phyloP scores from a whole-genome alignment of 768 basidiomycete genomes.

The Leccinellum rugosiceps region DNA sequence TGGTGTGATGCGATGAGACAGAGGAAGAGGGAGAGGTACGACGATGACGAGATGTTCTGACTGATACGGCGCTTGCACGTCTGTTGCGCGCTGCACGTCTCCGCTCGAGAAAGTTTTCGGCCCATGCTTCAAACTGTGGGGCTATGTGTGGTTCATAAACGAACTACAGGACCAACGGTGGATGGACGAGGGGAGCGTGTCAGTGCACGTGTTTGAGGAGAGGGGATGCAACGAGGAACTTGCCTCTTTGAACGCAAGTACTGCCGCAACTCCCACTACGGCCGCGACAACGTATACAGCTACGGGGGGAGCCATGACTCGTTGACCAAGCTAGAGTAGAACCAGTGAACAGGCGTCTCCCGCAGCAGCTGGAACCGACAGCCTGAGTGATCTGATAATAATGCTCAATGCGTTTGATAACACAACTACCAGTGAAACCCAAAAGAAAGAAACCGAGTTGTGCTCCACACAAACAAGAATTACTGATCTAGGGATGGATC shows the following conservation, averaged over 20 bases:
- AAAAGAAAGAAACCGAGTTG: neutral
- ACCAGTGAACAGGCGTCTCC: conserved; percentile 3
- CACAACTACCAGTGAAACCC: neutral
- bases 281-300: conserved; percentile 51
- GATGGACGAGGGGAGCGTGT: conserved; percentile 11
- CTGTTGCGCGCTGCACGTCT: conserved; percentile 28
- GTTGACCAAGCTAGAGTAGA: conserved; percentile 4
- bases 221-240: conserved; percentile 8
- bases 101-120: conserved; percentile 31
- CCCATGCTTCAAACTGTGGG: conserved; percentile 50
- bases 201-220: conserved; percentile 18
- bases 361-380: conserved; percentile 11
- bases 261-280: conserved; percentile 49
- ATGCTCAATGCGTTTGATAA: neutral
- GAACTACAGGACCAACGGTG: conserved; percentile 41
- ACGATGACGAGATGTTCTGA: conserved; percentile 16
- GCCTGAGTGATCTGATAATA: neutral
- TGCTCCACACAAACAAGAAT: neutral
- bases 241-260: conserved; percentile 59
- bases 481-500: neutral
- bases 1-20: conserved; percentile 2
- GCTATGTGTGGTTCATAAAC: conserved; percentile 71
- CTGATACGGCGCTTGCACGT: conserved; percentile 25
- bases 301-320: conserved; percentile 28
- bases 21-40: conserved; percentile 12